Conservation (phyloP, 2,329 filamentous ascomycete genomes). For the Colletotrichum aenigma region DNA sequence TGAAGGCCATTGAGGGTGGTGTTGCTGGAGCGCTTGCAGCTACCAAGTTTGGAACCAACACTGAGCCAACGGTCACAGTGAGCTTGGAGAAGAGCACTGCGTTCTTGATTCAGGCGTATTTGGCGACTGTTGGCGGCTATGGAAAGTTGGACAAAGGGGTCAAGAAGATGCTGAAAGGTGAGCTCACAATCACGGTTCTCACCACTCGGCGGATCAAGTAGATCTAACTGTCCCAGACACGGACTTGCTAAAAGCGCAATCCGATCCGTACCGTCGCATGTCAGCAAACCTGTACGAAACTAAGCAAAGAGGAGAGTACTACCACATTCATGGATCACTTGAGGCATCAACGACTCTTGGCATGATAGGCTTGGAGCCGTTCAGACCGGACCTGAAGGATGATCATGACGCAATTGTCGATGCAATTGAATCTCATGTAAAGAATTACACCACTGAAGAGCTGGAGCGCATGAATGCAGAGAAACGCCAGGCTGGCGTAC, state of each 20-base stretch:
- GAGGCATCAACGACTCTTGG: constrained; percentile 72
- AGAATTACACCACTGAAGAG: constrained; percentile 56
- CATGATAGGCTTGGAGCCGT: constrained; percentile 71
- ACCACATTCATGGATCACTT: constrained; percentile 77
- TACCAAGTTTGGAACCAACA: constrained; percentile 19
- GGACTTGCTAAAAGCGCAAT: constrained; percentile 73
- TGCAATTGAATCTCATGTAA: constrained; percentile 63
- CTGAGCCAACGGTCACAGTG: constrained; percentile 28
- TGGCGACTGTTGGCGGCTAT: constrained; percentile 39
- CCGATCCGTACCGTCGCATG: constrained; percentile 72
- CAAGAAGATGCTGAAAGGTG: constrained; percentile 33
- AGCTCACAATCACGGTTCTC: not conserved
- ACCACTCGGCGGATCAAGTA: not conserved
- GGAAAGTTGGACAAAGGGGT: constrained; percentile 41
- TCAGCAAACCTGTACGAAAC: constrained; percentile 76
- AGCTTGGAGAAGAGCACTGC: constrained; percentile 44
- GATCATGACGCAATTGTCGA: constrained; percentile 63
- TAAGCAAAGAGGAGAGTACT: constrained; percentile 68
- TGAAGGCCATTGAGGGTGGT: constrained; percentile 47
- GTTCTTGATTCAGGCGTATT: constrained; percentile 43
- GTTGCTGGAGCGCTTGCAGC: constrained; percentile 36
- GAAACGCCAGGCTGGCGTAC: constrained; percentile 63
- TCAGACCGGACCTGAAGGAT: constrained; percentile 61
- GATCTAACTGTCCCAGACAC: constrained; percentile 57
- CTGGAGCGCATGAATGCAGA: constrained; percentile 62